Base-by-base conservation (phyloP, 495 filamentous ascomycete species). In the Aspergillus nanangensis region DNA sequence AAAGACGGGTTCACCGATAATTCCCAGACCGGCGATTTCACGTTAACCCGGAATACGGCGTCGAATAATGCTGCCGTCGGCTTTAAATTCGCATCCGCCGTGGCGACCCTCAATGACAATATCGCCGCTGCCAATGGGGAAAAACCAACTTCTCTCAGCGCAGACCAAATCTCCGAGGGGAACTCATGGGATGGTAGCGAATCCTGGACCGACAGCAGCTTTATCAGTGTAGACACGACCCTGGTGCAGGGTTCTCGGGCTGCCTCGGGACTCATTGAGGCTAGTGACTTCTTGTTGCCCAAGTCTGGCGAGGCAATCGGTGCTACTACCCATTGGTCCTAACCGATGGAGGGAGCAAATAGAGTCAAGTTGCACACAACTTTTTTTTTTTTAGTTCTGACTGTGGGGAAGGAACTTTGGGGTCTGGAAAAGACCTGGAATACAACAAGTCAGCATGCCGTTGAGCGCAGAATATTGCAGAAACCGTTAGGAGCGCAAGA, bases 1-100 rank as follows among this genome's bases (percentile, higher is more conserved):
- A 47, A 55, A 15, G 52, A 55, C 19, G 52, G 52, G 1, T 55
- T 55, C 40, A 55, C 52, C 7, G 52, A 55, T 40, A 55, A 55
- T 23, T 55, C 52, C 9, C 52, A 55, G 52, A 41, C 52, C 0
- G 52, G 52, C 8, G 45, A 55, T 23, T 55, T 55, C 27, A 41
- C 34, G 5, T 27, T 55, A 3, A 55, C 24, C 18, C 43, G 52
- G 20, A 55, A 55, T 38, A 55, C 52, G 5, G 52, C 52, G 5
- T 55, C 47, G 52, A 43, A 55, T 17, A 55, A 55, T 23, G 47
- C 43, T 10, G 22, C 17, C 2, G 38, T 50, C 1, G 52, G 52
- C 4, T 55, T 55, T 33, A 47, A 41, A 13, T 50, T 50, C 21
- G 38, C 35, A 5, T 50, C 52, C 1, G 52, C 52, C 2, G 47